Evolutionary conservation across 306 rosid species (phyloP), one percentile per base, ranked within the genome.

Genomic region (Cucumis cinereus): DNA sequence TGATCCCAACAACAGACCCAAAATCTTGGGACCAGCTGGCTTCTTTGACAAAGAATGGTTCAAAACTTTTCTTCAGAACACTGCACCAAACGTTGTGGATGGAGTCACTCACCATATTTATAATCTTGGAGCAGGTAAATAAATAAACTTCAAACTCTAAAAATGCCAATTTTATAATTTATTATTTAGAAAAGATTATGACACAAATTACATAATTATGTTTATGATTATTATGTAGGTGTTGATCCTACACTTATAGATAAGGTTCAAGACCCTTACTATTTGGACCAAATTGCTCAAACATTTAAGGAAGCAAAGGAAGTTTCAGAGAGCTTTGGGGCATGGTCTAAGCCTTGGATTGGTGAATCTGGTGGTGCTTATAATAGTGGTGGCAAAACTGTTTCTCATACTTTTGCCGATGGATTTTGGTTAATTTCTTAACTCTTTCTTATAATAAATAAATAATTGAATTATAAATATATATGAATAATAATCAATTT

Each of bases 331-430:
- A 61, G 83, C 3, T 81, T 75, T 47, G 35, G 82, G 0, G 90
- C 90, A 26, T 66, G 79, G 83, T 75, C 89, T 14, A 85, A 81
- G n/a, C 77, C 90, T 17, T 87, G 97, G 93, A 84, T 91, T 78
- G 93, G 93, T 7, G 93, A 91, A 82, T 55, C 92, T 49, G 93
- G 97, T 10, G 97, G 96, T 77, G 89, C 96, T 62, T 91, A 75
- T 63, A 89, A 91, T 20, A 91, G 93, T 70, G 96, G 96, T 35
- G 89, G 96, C 80, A 86, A 49, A 82, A 67, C 81, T 57, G 87
- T 89, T 40, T 86, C 91, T 36, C 86, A 89, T 23, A 87, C 88
- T 47, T 89, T 91, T 79, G 89, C 67, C 7, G 30, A 85, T 82
- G 92, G 92, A 41, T 89, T 89, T 69, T 91, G 92, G 93, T 89